Base-by-base conservation (phyloP, 306 rosid genomes). In the Malus asiatica region DNA sequence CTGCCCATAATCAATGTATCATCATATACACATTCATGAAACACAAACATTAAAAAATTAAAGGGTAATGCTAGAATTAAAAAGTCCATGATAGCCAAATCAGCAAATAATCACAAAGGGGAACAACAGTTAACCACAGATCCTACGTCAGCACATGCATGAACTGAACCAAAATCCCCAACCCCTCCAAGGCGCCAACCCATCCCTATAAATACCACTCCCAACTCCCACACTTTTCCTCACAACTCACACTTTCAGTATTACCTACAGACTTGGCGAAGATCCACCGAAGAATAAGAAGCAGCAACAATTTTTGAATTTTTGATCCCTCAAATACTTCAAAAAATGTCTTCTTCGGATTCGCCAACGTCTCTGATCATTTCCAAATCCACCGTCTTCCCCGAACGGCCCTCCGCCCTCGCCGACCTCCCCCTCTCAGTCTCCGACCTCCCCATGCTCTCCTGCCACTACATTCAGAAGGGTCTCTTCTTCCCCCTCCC, bases 381-480 rank as follows among this genome's bases (percentile, higher is more conserved):
- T 52, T 86, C 97, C 23, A 81, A 85, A 66, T 86, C 87, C 85
- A 88, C 81, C 3, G 84, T 95, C 14, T 73, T 76, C 76, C 98
- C 98, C 7, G 86, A 88, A 79, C 84, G 72, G 19, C 84, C 66
- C 2, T 93, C 97, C 38, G 35, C 83, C 5, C 22, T 90, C 4
- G 65, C 53, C n/a, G 82, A 84, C 79, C 84, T 93, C 10, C 87
- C 87, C 80, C 98, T 93, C 85, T 90, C 97, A 23, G 93, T 93
- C 69, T 93, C 98, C 18, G 98, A 93, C 79, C 96, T 93, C 12
- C 90, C 97, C 33, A 93, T 93, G 97, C 86, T 93, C 9, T 94
- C 98, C 15, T 88, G 97, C 71, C 96, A 94, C 80, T 95, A 95
- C 76, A 95, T 95, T 84, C 98, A 95, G 63, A 95, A 95, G 42